Conservation (phyloP, 2,329 filamentous ascomycete species). For the Xylariaceae sp. region DNA sequence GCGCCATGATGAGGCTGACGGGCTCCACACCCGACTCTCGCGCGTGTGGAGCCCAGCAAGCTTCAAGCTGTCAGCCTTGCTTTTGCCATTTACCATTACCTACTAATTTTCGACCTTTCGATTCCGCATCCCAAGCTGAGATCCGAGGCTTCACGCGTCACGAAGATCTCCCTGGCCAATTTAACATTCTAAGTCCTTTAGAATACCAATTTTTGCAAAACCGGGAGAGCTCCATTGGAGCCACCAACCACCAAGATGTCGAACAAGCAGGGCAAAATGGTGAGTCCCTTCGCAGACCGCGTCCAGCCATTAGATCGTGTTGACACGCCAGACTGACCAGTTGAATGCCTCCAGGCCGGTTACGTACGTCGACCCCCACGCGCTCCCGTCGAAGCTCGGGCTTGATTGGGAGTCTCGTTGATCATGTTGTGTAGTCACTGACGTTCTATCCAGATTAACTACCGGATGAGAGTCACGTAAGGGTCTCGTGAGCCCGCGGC, state of each 20-base stretch:
- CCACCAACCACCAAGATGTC: slow-evolving; percentile 53
- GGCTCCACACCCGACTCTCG: not conserved
- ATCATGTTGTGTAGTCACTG: slow-evolving; percentile 21
- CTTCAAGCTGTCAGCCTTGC: slow-evolving; percentile 27
- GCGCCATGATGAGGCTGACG: slow-evolving; percentile 9
- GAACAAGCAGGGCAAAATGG: slow-evolving; percentile 99
- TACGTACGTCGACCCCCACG: slow-evolving; percentile 52
- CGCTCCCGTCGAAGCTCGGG: slow-evolving; percentile 19
- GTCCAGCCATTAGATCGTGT: slow-evolving; percentile 45
- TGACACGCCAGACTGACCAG: slow-evolving; percentile 57
- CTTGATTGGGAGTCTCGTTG: slow-evolving; percentile 12
- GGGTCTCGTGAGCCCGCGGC: slow-evolving; percentile 6
- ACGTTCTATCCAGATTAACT: slow-evolving; percentile 73
- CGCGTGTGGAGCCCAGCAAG: slow-evolving; percentile 13
- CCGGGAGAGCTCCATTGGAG: slow-evolving; percentile 39
- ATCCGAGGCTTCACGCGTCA: slow-evolving; percentile 36
- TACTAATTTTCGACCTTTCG: slow-evolving; percentile 38
- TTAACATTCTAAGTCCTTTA: slow-evolving; percentile 19
- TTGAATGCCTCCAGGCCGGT: slow-evolving; percentile 55
- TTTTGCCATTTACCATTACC: slow-evolving; percentile 23
- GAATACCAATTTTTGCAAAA: slow-evolving; percentile 41
- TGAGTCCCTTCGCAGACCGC: slow-evolving; percentile 51
- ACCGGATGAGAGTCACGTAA: slow-evolving; percentile 90
- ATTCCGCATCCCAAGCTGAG: slow-evolving; percentile 38
- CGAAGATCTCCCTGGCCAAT: slow-evolving; percentile 37